Conservation (phyloP, 1,284 basidiomycete genomes). For the Leccinum griseonigrum region DNA sequence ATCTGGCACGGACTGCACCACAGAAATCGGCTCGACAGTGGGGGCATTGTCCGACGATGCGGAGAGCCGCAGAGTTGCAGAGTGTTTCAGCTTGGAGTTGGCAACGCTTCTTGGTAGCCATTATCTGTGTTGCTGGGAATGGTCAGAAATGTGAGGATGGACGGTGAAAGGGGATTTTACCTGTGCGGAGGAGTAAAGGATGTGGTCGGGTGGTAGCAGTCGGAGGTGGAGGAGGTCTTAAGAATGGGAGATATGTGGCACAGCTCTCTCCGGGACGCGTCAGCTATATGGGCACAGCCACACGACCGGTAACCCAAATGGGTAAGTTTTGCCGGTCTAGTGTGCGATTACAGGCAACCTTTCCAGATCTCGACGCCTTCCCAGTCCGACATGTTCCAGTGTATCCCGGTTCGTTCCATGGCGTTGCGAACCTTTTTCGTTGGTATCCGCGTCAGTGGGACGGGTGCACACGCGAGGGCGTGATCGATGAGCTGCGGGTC, state of each 20-base stretch:
- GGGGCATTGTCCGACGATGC: constrained; percentile 80
- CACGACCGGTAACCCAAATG: not conserved
- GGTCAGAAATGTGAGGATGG: not conserved
- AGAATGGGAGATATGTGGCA: constrained; percentile 21
- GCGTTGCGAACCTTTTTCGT: constrained; percentile 59
- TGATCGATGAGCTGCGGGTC: constrained; percentile 65
- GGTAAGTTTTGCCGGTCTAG: not conserved
- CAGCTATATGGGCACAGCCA: constrained; percentile 31
- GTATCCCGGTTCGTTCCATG: constrained; percentile 53
- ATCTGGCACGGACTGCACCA: constrained; percentile 55
- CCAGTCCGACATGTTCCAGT: constrained; percentile 71
- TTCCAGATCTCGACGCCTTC: constrained; percentile 75
- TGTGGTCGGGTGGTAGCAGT: not conserved
- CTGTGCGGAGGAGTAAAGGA: not conserved
- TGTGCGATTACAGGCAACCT: constrained; percentile 3
- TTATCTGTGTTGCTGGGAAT: constrained; percentile 27
- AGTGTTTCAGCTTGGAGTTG: constrained; percentile 65
- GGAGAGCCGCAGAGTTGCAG: constrained; percentile 74
- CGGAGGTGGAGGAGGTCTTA: constrained; percentile 17
- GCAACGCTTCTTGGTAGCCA: constrained; percentile 84
- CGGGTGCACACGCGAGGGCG: constrained; percentile 50
- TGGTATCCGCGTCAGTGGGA: constrained; percentile 59
- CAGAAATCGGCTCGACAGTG: constrained; percentile 78
- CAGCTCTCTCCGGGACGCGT: constrained; percentile 32
- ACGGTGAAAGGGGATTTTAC: not conserved